Percentiles rank a stretch among this genome's conserved stretches.
These are phyloP conservation scores for Lomentospora prolificans DNA, from an alignment of 2,329 filamentous ascomycete species.

Conservation along the genomic window DNA sequence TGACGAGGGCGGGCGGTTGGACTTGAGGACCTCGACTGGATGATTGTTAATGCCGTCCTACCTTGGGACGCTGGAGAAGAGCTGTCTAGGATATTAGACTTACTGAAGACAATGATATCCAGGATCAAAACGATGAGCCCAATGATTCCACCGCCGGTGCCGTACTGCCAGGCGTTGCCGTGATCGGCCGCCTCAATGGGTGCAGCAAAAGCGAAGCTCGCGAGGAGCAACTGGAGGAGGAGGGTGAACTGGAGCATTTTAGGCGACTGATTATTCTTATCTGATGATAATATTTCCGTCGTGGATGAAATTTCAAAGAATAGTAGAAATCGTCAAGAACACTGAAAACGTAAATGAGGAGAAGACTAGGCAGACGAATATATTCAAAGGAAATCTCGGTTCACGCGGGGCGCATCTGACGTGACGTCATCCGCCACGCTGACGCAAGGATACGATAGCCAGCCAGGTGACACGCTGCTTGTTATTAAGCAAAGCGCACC, in stretches of 20 bases:
- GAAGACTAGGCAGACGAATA: not conserved
- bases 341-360: not conserved
- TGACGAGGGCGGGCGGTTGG: constrained; percentile 44
- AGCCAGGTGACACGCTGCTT: not conserved
- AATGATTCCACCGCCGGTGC: constrained; percentile 50
- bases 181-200: constrained; percentile 27
- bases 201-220: constrained; percentile 38
- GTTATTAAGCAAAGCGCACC: no score
- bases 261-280: not conserved
- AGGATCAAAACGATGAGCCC: constrained; percentile 52
- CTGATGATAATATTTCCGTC: not conserved
- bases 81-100: no score
- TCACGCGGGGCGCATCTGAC: no score
- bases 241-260: not conserved
- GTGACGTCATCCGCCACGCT: not conserved
- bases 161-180: constrained; percentile 44
- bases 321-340: not conserved
- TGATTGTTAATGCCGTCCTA: not conserved
- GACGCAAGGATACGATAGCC: not conserved
- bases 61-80: no score
- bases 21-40: constrained; percentile 55
- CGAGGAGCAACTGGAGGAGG: constrained; percentile 30
- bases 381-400: not conserved
- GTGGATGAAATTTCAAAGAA: not conserved
- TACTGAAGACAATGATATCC: constrained; percentile 54